Base-by-base conservation (phyloP, 2,329 filamentous ascomycete species). In the Penicillium fuscoglaucum region DNA sequence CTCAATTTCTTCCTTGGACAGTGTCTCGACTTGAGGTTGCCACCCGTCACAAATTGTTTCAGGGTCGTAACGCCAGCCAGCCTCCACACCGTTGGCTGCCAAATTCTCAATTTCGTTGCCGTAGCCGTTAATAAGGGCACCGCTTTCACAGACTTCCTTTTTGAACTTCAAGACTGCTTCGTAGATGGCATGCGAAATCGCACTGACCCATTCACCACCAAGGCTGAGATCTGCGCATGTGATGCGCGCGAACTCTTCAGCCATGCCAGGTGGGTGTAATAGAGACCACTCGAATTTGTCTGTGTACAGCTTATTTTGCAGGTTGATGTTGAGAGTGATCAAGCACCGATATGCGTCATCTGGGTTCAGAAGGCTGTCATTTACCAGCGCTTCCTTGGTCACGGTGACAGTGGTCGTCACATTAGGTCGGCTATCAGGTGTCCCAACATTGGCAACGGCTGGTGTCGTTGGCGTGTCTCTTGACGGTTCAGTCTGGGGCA, bases 211-310 rank as follows among this genome's bases (percentile, higher is more conserved):
- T 78, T 99, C 95, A 46, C 92, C 91, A 7, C 88, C 83, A 53
- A 99, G 80, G 7, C 93, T 93, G 9, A 99, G 81, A 72, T 99
- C 95, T 29, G 91, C 90, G 72, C 95, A 98, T 0, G 95, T 98
- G 64, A 91, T 87, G 71, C 91, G 91, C 35, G 95, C 93, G 73
- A 98, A 98, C 13, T 89, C 86, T 74, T 99, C 93, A 0, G 95
- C 91, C 43, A 93, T 92, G 24, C 93, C 93, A 1, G 92, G 90
- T 2, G 93, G 92, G 69, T 98, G 93, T 19, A 96, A 82, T 21
- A 99, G 80, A 6, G 93, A 98, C 93, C 93, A 98, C 74, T 98
- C 93, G 64, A 99, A 98, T 71, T 93, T 96, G 81, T 99, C 95
- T 4, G 91, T 96, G 75, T 97, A 98, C 13, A 98, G 84, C 67